A percentile compares a stretch with the other conserved stretches of the same genome.
Evolutionary conservation across 2,329 filamentous ascomycete genomes (phyloP).

Genomic region (Phoma sp.): DNA sequence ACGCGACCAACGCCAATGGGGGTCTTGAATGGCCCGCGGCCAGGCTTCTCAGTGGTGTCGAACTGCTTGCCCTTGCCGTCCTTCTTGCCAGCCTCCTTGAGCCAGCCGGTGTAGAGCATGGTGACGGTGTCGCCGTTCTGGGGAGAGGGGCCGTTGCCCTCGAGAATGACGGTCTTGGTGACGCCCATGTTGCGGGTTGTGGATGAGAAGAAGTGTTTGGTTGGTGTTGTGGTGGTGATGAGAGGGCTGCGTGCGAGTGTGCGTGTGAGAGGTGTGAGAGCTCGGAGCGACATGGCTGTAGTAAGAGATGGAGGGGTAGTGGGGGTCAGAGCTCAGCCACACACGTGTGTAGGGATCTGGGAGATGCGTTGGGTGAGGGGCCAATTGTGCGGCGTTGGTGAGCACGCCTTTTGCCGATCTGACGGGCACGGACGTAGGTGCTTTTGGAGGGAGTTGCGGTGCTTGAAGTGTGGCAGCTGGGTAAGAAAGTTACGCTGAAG

Average conservation of each 20-base stretch:
- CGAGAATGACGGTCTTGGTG: constrained; percentile 34
- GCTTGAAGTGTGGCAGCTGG: too few relatives aligned
- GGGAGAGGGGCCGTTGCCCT: constrained; percentile 38
- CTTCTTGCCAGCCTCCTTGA: constrained; percentile 27
- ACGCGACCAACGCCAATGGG: constrained; percentile 81
- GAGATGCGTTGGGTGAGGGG: neutral
- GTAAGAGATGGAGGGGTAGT: constrained; percentile 11
- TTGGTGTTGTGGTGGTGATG: neutral
- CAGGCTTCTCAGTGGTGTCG: constrained; percentile 72
- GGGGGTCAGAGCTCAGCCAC: constrained; percentile 13
- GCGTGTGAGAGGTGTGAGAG: constrained; percentile 4
- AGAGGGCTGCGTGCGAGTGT: neutral
- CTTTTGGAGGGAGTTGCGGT: too few relatives aligned
- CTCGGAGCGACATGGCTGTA: constrained; percentile 9
- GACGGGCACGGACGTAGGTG: neutral
- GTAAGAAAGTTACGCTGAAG: too few relatives aligned
- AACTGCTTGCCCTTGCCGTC: constrained; percentile 59
- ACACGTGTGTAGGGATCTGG: neutral
- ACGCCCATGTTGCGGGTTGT: constrained; percentile 34
- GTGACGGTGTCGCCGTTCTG: constrained; percentile 38
- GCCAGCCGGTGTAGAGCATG: constrained; percentile 43
- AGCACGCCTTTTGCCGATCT: constrained; percentile 16
- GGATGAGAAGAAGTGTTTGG: neutral
- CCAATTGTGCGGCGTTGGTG: constrained; percentile 8
- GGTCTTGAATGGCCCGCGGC: constrained; percentile 75